phyloP scores from a whole-genome alignment of 1,284 basidiomycete species.

The Fomitopsis pinicola region DNA sequence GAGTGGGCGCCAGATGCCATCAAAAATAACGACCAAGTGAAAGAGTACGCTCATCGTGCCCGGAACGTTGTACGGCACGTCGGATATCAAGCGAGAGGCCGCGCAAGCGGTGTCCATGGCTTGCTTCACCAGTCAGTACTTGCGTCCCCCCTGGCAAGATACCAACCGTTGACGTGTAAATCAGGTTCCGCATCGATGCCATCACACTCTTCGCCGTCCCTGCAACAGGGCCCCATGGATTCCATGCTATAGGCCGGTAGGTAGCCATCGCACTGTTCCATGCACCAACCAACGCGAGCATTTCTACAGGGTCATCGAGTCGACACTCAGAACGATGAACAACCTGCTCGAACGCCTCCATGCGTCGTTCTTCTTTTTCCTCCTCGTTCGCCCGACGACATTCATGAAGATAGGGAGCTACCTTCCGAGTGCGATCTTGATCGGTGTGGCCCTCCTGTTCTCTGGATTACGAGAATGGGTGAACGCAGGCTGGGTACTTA shows the following conservation, averaged over 20 bases:
- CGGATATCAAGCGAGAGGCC: conserved; percentile 64
- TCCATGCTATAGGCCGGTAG: conserved; percentile 86
- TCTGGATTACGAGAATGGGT: conserved; percentile 74
- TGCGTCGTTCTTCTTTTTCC: conserved; percentile 94
- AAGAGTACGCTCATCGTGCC: conserved; percentile 52
- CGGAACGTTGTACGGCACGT: conserved; percentile 65
- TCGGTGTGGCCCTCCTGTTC: conserved; percentile 81
- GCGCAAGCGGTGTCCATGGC: conserved; percentile 74
- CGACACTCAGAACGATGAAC: conserved; percentile 83
- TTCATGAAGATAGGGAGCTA: conserved; percentile 91
- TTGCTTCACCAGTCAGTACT: conserved; percentile 64
- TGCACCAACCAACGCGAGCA: not conserved
- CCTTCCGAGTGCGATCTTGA: conserved; percentile 79
- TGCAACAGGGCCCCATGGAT: conserved; percentile 90
- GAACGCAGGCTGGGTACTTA: conserved; percentile 51
- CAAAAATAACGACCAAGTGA: conserved; percentile 38
- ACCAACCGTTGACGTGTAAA: not conserved
- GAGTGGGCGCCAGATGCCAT: conserved; percentile 45
- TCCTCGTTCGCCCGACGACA: conserved; percentile 68
- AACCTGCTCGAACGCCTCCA: conserved; percentile 92
- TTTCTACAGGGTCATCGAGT: conserved; percentile 67
- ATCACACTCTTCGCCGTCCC: conserved; percentile 89
- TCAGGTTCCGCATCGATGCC: conserved; percentile 87
- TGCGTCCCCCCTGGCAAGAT: not conserved
- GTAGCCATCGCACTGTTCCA: not conserved